Evolutionary conservation across 805 yeast species (phyloP), one percentile per base, ranked within the genome.

Genomic region (Priceomyces medius): DNA sequence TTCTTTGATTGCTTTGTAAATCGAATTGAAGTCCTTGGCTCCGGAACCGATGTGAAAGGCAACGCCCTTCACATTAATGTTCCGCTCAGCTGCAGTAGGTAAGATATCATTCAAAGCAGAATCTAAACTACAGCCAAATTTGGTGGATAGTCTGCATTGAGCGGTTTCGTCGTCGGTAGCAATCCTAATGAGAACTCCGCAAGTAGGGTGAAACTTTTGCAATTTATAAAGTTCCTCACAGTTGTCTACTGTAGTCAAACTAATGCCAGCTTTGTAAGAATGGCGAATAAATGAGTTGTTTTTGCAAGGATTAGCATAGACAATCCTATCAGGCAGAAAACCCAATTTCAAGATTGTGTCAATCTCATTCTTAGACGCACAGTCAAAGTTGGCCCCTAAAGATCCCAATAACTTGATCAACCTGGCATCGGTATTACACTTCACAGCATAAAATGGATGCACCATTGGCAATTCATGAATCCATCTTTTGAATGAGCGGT

Each of bases 41-140:
- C 97, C 98, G 2, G 96, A 87, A 1, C 99, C 99, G 45, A 90
- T 87, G 61, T 91, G 99, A 76, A 91, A 91, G 3, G 96, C 89
- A 26, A 90, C 90, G 39, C 99, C 99, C 12, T 67, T 79, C 27
- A 91, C 76, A 45, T 77, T 68, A 51, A 91, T 73, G 1, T 71
- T 79, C 39, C 88, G 66, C 40, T 73, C 71, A 43, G 74, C 68
- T 35, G 95, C 91, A 44, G 75, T 62, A 6, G 74, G 70, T 46
- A 91, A 71, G 55, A 91, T 68, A 41, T 64, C 68, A 13, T 64
- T 54, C 29, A 71, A 56, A 3, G 86, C 81, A 17, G 73, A 68
- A 2, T 64, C 60, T 47, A 85, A 53, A 18, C 82, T 70, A 36
- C 96, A 90, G 21, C 99, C 99, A 61, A 85, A 91, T 64, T 91